These are phyloP conservation scores for Diaporthe amygdali DNA, from an alignment of 2,329 filamentous ascomycete species.

Conservation along the genomic window DNA sequence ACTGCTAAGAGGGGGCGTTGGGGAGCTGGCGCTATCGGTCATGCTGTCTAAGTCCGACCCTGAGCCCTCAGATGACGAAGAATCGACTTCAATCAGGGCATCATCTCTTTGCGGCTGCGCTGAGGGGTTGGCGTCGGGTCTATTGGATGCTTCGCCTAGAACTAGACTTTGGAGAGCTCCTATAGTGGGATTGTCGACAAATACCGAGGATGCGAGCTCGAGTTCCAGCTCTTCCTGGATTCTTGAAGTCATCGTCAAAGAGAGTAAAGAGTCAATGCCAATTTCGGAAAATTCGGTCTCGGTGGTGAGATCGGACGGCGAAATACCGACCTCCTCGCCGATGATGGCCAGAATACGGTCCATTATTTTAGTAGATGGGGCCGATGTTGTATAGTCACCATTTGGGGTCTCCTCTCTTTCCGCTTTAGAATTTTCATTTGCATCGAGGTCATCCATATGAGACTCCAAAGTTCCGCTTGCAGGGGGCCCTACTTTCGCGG, in stretches of 20 bases:
- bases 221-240: slow-evolving; percentile 12
- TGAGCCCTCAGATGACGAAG: neutral
- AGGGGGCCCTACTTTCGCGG: neutral
- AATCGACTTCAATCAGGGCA: neutral
- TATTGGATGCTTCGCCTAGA: neutral
- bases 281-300: neutral
- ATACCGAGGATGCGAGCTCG: neutral
- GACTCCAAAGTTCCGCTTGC: neutral
- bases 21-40: neutral
- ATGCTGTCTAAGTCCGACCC: neutral
- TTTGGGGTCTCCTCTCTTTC: neutral
- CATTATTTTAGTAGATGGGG: neutral
- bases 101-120: neutral
- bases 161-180: neutral
- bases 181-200: neutral
- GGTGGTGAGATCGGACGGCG: neutral
- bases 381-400: too few species aligned
- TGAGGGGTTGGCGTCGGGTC: neutral
- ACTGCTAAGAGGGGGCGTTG: neutral
- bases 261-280: slow-evolving; percentile 4
- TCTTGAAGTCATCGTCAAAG: neutral
- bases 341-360: neutral
- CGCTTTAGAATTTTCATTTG: neutral
- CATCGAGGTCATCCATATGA: neutral
- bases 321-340: slow-evolving; percentile 4